phyloP scores from a whole-genome alignment of 1,284 basidiomycete species.

The Cryptococcus sp. region DNA sequence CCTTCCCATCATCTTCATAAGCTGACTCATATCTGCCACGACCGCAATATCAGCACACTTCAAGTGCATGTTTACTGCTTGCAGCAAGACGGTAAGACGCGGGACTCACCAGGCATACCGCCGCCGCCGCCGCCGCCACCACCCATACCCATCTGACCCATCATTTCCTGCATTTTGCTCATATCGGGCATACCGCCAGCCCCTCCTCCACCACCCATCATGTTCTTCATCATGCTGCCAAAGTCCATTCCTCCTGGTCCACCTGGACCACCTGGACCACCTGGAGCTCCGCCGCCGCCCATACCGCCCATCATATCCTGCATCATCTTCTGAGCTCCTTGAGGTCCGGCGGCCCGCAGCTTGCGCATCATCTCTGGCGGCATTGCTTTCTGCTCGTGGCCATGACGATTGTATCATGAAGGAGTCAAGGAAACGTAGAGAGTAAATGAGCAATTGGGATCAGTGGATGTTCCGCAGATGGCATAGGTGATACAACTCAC shows the following conservation, averaged over 20 bases:
- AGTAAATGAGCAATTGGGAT: no score
- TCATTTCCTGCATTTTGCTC: slow-evolving; percentile 64
- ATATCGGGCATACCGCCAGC: slow-evolving; percentile 52
- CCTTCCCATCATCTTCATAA: slow-evolving; percentile 44
- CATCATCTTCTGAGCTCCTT: slow-evolving; percentile 95
- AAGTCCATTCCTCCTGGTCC: slow-evolving; percentile 64
- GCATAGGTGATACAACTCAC: no score
- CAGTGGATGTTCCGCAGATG: no score
- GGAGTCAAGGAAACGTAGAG: not conserved
- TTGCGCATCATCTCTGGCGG: slow-evolving; percentile 85
- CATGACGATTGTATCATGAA: no score
- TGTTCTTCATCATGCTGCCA: slow-evolving; percentile 57
- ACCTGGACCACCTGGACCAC: slow-evolving; percentile 32
- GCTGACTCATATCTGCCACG: slow-evolving; percentile 32
- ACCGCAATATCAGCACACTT: slow-evolving; percentile 1
- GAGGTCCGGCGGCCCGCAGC: slow-evolving; percentile 68
- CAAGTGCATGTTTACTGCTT: not conserved
- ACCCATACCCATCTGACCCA: slow-evolving; percentile 63
- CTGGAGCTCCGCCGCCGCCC: no score
- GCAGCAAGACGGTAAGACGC: no score
- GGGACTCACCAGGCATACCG: slow-evolving; percentile 51
- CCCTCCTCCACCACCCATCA: slow-evolving; percentile 51
- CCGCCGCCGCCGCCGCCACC: slow-evolving; percentile 50
- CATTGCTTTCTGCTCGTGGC: slow-evolving; percentile 71
- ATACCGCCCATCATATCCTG: slow-evolving; percentile 86